These are phyloP conservation scores for Septoria petroselini DNA, from an alignment of 2,329 filamentous ascomycete species.

Conservation along the genomic window DNA sequence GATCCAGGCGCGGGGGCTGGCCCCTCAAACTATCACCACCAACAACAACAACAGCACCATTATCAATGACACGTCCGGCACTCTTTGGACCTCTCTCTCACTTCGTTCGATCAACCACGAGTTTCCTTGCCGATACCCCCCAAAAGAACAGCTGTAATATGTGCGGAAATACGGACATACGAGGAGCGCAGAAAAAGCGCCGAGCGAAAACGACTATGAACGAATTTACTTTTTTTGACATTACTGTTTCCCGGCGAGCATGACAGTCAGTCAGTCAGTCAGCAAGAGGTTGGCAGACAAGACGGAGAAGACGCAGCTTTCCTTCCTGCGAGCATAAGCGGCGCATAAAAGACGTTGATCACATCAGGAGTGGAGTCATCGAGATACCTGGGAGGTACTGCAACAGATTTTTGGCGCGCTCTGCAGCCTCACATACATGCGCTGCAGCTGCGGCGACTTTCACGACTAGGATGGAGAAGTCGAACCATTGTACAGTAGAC, in stretches of 20 bases:
- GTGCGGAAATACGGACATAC: neutral
- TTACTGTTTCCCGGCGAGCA: no score
- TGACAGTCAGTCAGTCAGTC: no score
- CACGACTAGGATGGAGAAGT: neutral
- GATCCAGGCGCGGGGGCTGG: conserved; percentile 23
- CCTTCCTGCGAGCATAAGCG: neutral
- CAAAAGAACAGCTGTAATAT: neutral
- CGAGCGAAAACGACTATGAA: neutral
- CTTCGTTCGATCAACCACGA: conserved; percentile 2
- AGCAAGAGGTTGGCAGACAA: neutral
- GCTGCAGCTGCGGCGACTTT: neutral
- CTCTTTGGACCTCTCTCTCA: neutral
- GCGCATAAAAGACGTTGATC: neutral
- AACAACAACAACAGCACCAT: conserved; percentile 17
- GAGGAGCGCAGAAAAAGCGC: neutral
- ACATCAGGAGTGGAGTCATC: neutral
- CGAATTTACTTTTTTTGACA: neutral
- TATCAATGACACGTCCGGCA: neutral
- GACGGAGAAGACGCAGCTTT: neutral
- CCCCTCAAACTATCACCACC: conserved; percentile 22
- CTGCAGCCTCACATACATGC: neutral
- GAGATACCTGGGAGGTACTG: neutral
- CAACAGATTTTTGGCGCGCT: neutral
- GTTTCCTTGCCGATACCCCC: conserved; percentile 14
- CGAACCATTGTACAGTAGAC: neutral